Evolutionary conservation across 2,329 filamentous ascomycete species (phyloP).

Genomic region (Calonectria multiphialidica): DNA sequence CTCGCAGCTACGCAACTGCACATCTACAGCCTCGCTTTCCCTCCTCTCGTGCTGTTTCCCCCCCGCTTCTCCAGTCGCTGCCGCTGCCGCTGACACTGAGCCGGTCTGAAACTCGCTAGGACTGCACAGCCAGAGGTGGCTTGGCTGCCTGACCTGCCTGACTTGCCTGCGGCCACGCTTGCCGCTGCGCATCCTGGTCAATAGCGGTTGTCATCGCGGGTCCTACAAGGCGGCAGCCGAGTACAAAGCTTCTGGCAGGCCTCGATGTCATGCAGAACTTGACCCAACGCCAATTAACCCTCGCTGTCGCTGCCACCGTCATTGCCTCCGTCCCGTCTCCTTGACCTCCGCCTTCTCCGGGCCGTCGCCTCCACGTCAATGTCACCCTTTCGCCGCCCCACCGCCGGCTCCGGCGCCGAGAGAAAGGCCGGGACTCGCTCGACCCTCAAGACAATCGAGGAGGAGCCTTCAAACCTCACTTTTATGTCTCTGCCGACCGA

Average conservation of each 20-base stretch:
- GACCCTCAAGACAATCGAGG: background rate
- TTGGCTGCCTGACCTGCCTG: constrained; percentile 36
- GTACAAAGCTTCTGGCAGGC: constrained; percentile 37
- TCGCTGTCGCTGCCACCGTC: background rate
- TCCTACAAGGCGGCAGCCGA: constrained; percentile 42
- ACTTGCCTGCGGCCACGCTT: constrained; percentile 38
- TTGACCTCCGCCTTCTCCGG: background rate
- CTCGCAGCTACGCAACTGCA: background rate
- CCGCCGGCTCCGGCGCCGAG: constrained; percentile 31
- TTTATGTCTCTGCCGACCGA: constrained; percentile 72
- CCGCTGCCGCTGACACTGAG: background rate
- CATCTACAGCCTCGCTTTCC: background rate
- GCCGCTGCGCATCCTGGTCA: constrained; percentile 27
- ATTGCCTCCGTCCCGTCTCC: constrained; percentile 15
- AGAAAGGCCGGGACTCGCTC: constrained; percentile 12
- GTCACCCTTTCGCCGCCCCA: constrained; percentile 39
- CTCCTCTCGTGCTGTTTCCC: constrained; percentile 11
- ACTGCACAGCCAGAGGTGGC: constrained; percentile 29
- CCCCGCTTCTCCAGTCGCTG: constrained; percentile 11
- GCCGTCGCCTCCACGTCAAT: constrained; percentile 32
- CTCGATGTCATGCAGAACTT: constrained; percentile 3
- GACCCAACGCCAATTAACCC: background rate
- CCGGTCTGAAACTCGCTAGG: constrained; percentile 37
- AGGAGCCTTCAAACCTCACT: background rate
- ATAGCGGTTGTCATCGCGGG: constrained; percentile 23